phyloP scores from a whole-genome alignment of 2,329 filamentous ascomycete genomes.

The Pseudocercospora ulei region DNA sequence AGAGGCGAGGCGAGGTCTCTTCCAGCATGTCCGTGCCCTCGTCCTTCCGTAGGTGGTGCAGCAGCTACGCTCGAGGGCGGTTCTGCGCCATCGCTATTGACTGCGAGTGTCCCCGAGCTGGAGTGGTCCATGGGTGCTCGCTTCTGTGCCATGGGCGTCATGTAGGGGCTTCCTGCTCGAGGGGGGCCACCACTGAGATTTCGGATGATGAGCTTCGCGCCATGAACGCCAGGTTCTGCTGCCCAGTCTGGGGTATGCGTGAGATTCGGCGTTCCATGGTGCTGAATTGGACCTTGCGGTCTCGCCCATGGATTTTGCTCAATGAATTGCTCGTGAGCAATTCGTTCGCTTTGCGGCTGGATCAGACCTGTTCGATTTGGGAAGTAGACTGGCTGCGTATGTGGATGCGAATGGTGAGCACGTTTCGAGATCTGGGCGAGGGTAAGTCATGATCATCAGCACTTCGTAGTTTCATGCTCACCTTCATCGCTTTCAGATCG shows the following conservation, averaged over 20 bases:
- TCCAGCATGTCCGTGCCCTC: slow-evolving; percentile 13
- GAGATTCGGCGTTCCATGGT: slow-evolving; percentile 27
- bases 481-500: slow-evolving; percentile 80
- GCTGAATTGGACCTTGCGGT: slow-evolving; percentile 66
- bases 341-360: slow-evolving; percentile 28
- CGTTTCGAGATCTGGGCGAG: slow-evolving; percentile 25
- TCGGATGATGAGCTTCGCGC: slow-evolving; percentile 26
- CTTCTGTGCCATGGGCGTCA: slow-evolving; percentile 29
- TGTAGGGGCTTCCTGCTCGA: slow-evolving; percentile 25
- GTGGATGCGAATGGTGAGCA: slow-evolving; percentile 18
- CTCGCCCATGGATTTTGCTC: slow-evolving; percentile 90
- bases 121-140: slow-evolving; percentile 23
- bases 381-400: slow-evolving; percentile 24
- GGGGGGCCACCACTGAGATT: slow-evolving; percentile 21
- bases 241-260: slow-evolving; percentile 33
- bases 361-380: slow-evolving; percentile 19
- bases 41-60: slow-evolving; percentile 27
- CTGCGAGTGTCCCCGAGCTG: slow-evolving; percentile 25
- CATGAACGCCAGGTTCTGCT: slow-evolving; percentile 22
- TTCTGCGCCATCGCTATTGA: slow-evolving; percentile 27
- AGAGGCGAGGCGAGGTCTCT: slow-evolving; percentile 25
- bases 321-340: slow-evolving; percentile 61
- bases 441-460: slow-evolving; percentile 14
- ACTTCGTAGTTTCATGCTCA: too few relatives aligned
- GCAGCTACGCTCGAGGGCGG: slow-evolving; percentile 30